A percentile compares a stretch with the other conserved stretches of the same genome.
Conservation (phyloP, 2,329 filamentous ascomycete species). For the Zasmidium citrigriseum region DNA sequence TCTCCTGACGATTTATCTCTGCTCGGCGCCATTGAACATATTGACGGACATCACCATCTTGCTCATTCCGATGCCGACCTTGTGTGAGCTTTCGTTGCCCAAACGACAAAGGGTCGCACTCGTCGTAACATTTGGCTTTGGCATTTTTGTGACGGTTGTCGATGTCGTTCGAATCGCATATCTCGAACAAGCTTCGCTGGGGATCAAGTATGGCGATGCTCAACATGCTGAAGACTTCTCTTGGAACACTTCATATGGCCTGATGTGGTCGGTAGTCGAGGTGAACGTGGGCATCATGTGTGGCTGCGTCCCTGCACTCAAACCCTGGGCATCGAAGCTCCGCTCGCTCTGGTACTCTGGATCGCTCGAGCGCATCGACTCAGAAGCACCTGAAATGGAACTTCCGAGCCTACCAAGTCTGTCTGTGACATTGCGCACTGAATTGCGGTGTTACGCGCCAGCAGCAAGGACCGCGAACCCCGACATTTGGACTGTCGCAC, state of each 20-base stretch:
- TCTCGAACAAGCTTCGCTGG: background rate
- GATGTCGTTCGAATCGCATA: background rate
- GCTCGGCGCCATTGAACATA: background rate
- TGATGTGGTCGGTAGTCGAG: background rate
- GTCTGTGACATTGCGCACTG: too few relatives aligned
- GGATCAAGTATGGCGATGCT: background rate
- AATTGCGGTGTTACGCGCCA: too few relatives aligned
- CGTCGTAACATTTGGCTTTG: background rate
- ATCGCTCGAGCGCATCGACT: too few relatives aligned
- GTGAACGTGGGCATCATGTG: background rate
- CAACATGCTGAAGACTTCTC: background rate
- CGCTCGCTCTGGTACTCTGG: too few relatives aligned
- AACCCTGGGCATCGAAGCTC: background rate
- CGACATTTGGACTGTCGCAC: too few relatives aligned
- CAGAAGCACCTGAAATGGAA: too few relatives aligned
- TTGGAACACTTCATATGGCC: background rate
- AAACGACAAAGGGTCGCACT: background rate
- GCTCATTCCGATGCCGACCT: background rate
- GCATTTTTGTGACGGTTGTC: background rate
- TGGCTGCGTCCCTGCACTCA: background rate
- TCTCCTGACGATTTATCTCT: background rate
- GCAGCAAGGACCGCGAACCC: too few relatives aligned
- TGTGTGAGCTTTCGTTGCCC: background rate
- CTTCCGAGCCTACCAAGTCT: too few relatives aligned
- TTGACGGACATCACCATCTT: background rate